These are phyloP conservation scores for Geotrichum reessii DNA, from an alignment of 1,139 yeast species.

Conservation along the genomic window DNA sequence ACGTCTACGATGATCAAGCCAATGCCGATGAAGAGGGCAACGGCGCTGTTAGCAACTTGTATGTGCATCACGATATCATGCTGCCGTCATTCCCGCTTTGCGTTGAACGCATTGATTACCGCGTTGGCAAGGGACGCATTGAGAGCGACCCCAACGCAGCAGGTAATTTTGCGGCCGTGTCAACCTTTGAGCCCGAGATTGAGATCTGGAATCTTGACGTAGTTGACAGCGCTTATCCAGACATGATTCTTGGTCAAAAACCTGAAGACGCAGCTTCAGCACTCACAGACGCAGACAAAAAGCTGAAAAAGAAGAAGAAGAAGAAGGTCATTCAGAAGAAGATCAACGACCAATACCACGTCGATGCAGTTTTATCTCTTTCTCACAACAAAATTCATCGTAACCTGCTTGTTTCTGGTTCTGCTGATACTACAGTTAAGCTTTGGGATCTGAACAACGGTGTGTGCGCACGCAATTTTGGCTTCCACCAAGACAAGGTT, in stretches of 20 bases:
- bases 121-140: slow-evolving; percentile 31
- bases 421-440: slow-evolving; percentile 92
- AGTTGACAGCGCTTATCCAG: slow-evolving; percentile 92
- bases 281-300: slow-evolving; percentile 31
- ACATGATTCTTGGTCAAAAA: slow-evolving; percentile 80
- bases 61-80: slow-evolving; percentile 96
- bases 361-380: slow-evolving; percentile 87
- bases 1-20: slow-evolving; percentile 75
- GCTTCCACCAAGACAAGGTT: slow-evolving; percentile 69
- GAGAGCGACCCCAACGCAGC: slow-evolving; percentile 33
- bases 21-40: slow-evolving; percentile 68
- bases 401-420: slow-evolving; percentile 84
- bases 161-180: slow-evolving; percentile 92
- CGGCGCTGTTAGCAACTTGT: slow-evolving; percentile 55
- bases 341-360: slow-evolving; percentile 75
- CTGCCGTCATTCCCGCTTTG: slow-evolving; percentile 95
- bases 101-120: slow-evolving; percentile 88
- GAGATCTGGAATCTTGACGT: slow-evolving; percentile 95
- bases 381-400: slow-evolving; percentile 78
- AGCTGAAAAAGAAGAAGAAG: slow-evolving; percentile 44
- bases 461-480: slow-evolving; percentile 51
- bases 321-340: slow-evolving; percentile 46
- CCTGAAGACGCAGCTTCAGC: slow-evolving; percentile 45
- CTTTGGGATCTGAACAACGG: slow-evolving; percentile 86
- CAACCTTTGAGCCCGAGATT: slow-evolving; percentile 95